Evolutionary conservation across 2,329 filamentous ascomycete species (phyloP).

Genomic region (Orbilia brochopaga): DNA sequence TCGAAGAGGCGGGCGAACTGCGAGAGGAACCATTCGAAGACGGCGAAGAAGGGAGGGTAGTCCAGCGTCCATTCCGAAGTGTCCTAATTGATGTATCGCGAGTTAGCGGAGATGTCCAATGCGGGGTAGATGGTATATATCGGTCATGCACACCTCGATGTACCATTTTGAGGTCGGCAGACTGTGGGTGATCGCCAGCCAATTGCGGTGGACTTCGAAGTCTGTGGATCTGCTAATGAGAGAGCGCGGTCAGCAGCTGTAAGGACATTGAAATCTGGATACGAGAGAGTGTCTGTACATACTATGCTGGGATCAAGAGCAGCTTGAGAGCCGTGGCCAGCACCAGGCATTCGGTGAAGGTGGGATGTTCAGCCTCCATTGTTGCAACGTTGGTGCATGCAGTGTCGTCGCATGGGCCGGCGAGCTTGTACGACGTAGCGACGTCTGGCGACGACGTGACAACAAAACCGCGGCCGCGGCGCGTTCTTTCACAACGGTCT

Average conservation of each 20-base stretch:
- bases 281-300: constrained; percentile 32
- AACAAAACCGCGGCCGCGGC: too few relatives aligned
- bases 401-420: too few relatives aligned
- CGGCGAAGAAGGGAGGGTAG: constrained; percentile 97
- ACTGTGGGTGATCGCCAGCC: constrained; percentile 93
- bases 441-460: background rate
- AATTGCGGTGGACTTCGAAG: constrained; percentile 98
- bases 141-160: constrained; percentile 68
- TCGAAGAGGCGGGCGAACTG: constrained; percentile 79
- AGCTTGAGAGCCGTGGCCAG: constrained; percentile 88
- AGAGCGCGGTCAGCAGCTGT: constrained; percentile 11
- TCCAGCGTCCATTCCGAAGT: constrained; percentile 99
- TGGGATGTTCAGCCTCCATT: constrained; percentile 68
- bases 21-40: constrained; percentile 92
- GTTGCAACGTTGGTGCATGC: constrained; percentile 12
- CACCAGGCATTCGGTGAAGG: constrained; percentile 84
- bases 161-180: constrained; percentile 91
- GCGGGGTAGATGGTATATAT: background rate
- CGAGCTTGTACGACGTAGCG: background rate
- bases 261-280: background rate
- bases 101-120: constrained; percentile 7
- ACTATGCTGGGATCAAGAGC: constrained; percentile 93
- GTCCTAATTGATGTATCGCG: too few relatives aligned
- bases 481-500: too few relatives aligned
- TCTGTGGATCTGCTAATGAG: constrained; percentile 87